Evolutionary conservation across 2,329 filamentous ascomycete species (phyloP), one percentile per base, ranked within the genome.

Genomic region (Clarireedia monteithiana): DNA sequence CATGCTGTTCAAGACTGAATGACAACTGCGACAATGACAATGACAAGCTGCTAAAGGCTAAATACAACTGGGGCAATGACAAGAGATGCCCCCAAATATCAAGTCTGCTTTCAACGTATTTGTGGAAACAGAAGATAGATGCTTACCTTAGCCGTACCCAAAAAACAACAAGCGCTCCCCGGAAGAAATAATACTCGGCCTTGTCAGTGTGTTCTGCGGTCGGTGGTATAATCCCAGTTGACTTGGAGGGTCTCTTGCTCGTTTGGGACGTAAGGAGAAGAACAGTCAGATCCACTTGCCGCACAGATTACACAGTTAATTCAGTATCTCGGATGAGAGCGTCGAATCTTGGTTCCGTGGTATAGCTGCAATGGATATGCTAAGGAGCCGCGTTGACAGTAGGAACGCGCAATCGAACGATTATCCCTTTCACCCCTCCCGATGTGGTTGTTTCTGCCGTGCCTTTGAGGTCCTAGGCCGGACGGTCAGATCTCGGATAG

Each of bases 1-100:
- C 65, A 67, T 67, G 58, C 62, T 64, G 53, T 47, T 51, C 44
- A 58, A 56, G 55, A 55, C 26, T 23, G 20, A 44, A 55, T 36
- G 48, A 46, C 45, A 47, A 47, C 42, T 46, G 34, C 44, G 56
- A 54, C 27, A 36, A 53, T 42, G 40, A 45, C 38, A 40, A 52
- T 30, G 27, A 30, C 27, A 30, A 30, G 27, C 27, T 9, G 27
- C 27, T 20, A 5, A 10, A 30, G 27, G 27, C 27, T 30, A 30
- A 30, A 10, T 30, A 30, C 27, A 30, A 30, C 27, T 9, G 27
- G 27, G 42, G 51, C 57, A 57, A 38, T n/a, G 17, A 40, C 14
- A 40, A 40, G 39, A 40, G 39, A 55, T 56, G 58, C 60, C 44
- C 48, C 47, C 52, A 55, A 39, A 39, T 54, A 46, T 15, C 34